phyloP scores from a whole-genome alignment of 2,329 filamentous ascomycete genomes.

The Epichloe bromicola region DNA sequence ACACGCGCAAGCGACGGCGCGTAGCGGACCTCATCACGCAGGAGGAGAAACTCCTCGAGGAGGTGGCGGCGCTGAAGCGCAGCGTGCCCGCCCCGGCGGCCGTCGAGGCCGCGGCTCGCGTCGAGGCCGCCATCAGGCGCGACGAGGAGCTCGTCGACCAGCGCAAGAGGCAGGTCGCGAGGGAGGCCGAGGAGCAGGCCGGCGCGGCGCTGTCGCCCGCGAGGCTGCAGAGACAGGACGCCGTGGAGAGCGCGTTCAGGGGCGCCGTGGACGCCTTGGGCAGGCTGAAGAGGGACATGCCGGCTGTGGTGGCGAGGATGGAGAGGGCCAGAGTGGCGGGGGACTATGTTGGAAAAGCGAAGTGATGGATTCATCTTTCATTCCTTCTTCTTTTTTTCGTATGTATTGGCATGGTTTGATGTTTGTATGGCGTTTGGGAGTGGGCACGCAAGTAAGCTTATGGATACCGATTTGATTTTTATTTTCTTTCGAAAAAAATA shows the following conservation, averaged over 20 bases:
- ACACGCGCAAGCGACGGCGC: conserved; percentile 42
- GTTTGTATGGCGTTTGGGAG: not conserved
- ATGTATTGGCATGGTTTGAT: not conserved
- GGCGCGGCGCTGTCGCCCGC: conserved; percentile 17
- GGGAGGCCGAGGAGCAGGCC: conserved; percentile 13
- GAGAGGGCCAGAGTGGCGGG: conserved; percentile 49
- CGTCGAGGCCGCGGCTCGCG: conserved; percentile 25
- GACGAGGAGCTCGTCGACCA: conserved; percentile 33
- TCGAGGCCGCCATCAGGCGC: conserved; percentile 25
- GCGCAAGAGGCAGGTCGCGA: conserved; percentile 11
- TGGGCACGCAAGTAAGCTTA: not conserved
- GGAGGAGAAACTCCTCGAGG: conserved; percentile 50
- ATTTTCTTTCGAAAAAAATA: too few species aligned
- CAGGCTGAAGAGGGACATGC: conserved; percentile 45
- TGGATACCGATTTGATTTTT: not conserved
- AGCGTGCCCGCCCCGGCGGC: conserved; percentile 35
- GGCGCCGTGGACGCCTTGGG: conserved; percentile 37
- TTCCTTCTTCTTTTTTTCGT: not conserved
- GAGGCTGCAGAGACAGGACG: conserved; percentile 28
- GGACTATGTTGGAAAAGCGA: conserved; percentile 36
- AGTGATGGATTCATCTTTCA: not conserved
- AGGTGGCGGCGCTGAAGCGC: conserved; percentile 48
- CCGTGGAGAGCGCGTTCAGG: conserved; percentile 32
- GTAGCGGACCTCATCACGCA: conserved; percentile 48
- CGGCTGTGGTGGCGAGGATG: conserved; percentile 49